phyloP scores from a whole-genome alignment of 2,329 filamentous ascomycete species.

The Metarhizium anisopliae region DNA sequence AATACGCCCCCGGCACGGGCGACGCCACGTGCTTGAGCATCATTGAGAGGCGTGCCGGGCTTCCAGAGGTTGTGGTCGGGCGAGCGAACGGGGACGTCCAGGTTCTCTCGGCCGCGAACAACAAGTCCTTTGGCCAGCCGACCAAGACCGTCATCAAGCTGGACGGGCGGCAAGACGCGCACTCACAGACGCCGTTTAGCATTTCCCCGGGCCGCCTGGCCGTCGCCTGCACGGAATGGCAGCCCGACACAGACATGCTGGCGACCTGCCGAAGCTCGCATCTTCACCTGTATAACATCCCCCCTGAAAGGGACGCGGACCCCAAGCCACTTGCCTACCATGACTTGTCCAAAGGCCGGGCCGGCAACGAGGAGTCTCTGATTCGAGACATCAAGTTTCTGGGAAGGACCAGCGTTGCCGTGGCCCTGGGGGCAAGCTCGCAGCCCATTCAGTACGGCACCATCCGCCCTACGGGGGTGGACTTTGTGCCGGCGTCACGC shows the following conservation, averaged over 20 bases:
- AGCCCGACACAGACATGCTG: conserved; percentile 17
- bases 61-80: conserved; percentile 32
- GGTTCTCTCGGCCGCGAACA: conserved; percentile 30
- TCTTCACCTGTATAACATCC: conserved; percentile 21
- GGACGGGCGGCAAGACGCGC: not conserved
- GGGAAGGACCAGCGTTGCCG: conserved; percentile 32
- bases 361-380: conserved; percentile 14
- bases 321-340: conserved; percentile 14
- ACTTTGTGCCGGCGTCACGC: conserved; percentile 25
- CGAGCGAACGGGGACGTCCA: conserved; percentile 41
- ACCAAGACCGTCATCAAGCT: conserved; percentile 13
- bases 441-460: conserved; percentile 37
- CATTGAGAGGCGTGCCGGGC: conserved; percentile 22
- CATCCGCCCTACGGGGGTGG: conserved; percentile 35
- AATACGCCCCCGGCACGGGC: conserved; percentile 34
- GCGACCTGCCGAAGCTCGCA: conserved; percentile 22
- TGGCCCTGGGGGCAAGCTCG: conserved; percentile 32
- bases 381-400: conserved; percentile 35
- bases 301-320: conserved; percentile 2
- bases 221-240: conserved; percentile 25
- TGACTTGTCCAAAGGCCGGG: conserved; percentile 15
- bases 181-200: not conserved
- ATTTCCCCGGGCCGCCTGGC: conserved; percentile 16
- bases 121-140: conserved; percentile 18
- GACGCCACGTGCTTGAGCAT: conserved; percentile 41